Evolutionary conservation across 148 eudicot species (phyloP).

Genomic region (Cornus kousa): DNA sequence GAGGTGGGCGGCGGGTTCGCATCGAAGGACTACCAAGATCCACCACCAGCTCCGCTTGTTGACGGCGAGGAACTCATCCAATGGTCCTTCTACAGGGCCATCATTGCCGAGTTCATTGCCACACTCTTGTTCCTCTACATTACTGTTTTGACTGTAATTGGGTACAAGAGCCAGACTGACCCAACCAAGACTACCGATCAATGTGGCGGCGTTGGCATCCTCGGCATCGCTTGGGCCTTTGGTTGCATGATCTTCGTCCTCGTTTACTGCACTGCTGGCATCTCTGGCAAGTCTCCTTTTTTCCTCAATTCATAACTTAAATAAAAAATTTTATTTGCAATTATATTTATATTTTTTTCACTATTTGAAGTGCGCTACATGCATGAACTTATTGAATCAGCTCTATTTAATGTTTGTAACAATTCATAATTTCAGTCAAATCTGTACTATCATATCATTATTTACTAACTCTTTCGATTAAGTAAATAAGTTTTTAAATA

Average conservation of each 20-base stretch:
- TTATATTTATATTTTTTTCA: too few species aligned
- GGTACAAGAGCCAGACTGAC: conserved; percentile 23
- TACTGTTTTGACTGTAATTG: conserved; percentile 37
- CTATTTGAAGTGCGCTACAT: too few species aligned
- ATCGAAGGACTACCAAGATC: conserved; percentile 42
- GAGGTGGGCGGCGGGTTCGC: conserved; percentile 21
- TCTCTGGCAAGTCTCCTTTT: conserved; percentile 28
- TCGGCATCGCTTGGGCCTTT: conserved; percentile 54
- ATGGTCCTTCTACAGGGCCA: conserved; percentile 43
- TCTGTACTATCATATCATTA: too few species aligned
- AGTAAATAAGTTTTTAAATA: too few species aligned
- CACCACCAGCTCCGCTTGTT: conserved; percentile 40
- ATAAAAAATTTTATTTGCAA: too few species aligned
- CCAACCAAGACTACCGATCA: not conserved
- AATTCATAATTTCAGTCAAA: too few species aligned
- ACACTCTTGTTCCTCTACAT: conserved; percentile 37
- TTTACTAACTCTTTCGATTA: too few species aligned
- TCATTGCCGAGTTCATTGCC: conserved; percentile 41
- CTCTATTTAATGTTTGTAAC: too few species aligned
- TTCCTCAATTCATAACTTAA: too few species aligned
- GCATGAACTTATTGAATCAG: too few species aligned
- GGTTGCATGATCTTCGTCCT: conserved; percentile 51
- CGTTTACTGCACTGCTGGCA: conserved; percentile 56
- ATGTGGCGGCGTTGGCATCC: conserved; percentile 46
- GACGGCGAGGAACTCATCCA: conserved; percentile 30